phyloP scores from a whole-genome alignment of 139 green algal genomes.

The Zygnema cylindricum region DNA sequence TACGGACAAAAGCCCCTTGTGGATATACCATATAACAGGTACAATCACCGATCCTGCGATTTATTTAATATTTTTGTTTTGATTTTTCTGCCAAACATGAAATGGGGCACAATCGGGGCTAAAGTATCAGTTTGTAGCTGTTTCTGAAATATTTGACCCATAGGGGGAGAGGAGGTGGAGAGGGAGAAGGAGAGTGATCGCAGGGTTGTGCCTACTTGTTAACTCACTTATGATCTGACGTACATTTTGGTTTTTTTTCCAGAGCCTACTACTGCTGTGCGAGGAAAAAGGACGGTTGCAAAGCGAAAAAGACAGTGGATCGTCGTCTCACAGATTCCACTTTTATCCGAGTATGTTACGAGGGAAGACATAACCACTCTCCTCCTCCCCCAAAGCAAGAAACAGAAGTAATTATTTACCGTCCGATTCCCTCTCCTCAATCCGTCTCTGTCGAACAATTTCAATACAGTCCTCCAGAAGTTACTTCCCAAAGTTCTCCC shows the following conservation, averaged over 20 bases:
- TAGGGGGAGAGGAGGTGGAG: background rate
- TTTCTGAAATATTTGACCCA: background rate
- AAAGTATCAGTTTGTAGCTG: background rate
- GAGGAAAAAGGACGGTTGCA: background rate
- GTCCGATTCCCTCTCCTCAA: background rate
- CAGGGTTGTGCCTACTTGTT: background rate
- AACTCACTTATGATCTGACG: background rate
- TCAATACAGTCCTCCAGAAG: no score
- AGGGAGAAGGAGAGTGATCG: background rate
- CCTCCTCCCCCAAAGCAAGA: background rate
- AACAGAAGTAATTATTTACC: background rate
- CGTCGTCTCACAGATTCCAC: background rate
- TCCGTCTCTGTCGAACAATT: no score
- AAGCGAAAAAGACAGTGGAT: background rate
- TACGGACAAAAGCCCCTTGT: background rate
- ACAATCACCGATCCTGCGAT: background rate
- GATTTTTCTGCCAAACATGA: background rate
- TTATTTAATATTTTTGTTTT: background rate
- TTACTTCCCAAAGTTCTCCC: no score
- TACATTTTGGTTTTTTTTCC: background rate
- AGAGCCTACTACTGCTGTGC: background rate
- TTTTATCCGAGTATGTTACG: background rate
- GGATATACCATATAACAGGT: background rate
- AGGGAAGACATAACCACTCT: background rate
- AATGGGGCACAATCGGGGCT: background rate